Base-by-base conservation (phyloP, 306 rosid genomes). In the Gastrolobium bilobum region DNA sequence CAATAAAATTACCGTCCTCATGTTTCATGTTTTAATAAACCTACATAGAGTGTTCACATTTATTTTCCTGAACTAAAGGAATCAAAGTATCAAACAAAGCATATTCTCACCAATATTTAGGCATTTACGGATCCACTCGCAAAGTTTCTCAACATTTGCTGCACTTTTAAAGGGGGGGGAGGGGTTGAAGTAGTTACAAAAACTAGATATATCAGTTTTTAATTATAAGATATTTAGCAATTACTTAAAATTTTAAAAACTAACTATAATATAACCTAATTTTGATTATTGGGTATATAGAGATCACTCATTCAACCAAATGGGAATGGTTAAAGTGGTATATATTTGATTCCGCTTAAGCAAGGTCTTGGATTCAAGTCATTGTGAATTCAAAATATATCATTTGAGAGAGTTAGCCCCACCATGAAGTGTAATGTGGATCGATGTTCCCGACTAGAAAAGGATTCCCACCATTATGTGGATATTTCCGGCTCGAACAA, bases 91-190 rank as follows among this genome's bases (percentile, higher is more conserved):
- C 50, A 4, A 6, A 60, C 35, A 34, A 15, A 61, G 78, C 15
- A 75, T 76, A 73, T 81, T 66, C 56, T 47, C 62, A 20, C 10
- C 9, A 62, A 13, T n/a, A 46, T 78, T 34, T 7, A 15, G 37
- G 39, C 33, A 20, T 51, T 75, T 20, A 61, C 30, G 47, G 15
- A 46, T 60, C 14, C 62, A 56, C 50, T 56, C 26, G 2, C 35
- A 10, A 53, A 5, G 35, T 29, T 13, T 72, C 65, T 71, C 51
- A 71, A 51, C 57, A 15, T 73, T 42, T 34, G 13, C 11, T 10
- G 8, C 10, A 10, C 7, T 43, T 43, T 15, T 20, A 15, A 14
- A 30, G 3, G 46, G 43, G 4, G 35, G 5, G 3, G 46, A 20
- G 4, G 35, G 5, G 2, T 34, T 5, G 5, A 3, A 60, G 4